Evolutionary conservation across 202 grass and related monocot species (phyloP), one percentile per base, ranked within the genome.

Genomic region (Zizania palustris): DNA sequence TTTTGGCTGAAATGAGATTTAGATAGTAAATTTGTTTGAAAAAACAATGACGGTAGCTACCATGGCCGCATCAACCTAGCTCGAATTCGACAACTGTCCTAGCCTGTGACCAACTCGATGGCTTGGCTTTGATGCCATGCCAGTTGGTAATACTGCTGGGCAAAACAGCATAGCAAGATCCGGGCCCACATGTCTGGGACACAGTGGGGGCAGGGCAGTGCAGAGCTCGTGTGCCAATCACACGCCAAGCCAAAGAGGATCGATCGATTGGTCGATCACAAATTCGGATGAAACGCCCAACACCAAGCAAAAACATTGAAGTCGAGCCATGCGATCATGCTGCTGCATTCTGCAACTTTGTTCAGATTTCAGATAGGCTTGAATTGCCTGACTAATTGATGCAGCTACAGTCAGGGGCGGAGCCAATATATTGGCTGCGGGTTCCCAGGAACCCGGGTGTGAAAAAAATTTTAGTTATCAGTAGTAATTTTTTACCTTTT

Each of bases 81-180:
- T 70, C 81, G 75, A 73, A 53, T 21, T 88, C 69, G 69, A 75
- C 85, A 80, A 83, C 80, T 88, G 75, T 80, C 70, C 85, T 84
- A 83, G 74, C 63, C 69, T 63, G 80, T 75, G 85, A 84, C 75
- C 75, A 84, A 45, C 70, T 78, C 76, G 74, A 66, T 69, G 75
- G 63, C 63, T 45, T 83, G 58, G 65, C 63, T 63, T 84, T 61
- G 34, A 55, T 28, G 73, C 61, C 28, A 79, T 83, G 85, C 80
- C 80, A 83, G 75, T 69, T 88, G 85, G 69, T 42, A 79, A 84
- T 28, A 28, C 41, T 83, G 69, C 38, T 46, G 41, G 40, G n/a
- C 7, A 13, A 36, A 74, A 77, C 73, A 74, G 67, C 39, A 48
- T 56, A 61, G 44, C 74, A 20, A 22, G 63, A 54, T 40, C 48